Conservation (phyloP, 164 flowering plant species). For the Brasenia schreberi region DNA sequence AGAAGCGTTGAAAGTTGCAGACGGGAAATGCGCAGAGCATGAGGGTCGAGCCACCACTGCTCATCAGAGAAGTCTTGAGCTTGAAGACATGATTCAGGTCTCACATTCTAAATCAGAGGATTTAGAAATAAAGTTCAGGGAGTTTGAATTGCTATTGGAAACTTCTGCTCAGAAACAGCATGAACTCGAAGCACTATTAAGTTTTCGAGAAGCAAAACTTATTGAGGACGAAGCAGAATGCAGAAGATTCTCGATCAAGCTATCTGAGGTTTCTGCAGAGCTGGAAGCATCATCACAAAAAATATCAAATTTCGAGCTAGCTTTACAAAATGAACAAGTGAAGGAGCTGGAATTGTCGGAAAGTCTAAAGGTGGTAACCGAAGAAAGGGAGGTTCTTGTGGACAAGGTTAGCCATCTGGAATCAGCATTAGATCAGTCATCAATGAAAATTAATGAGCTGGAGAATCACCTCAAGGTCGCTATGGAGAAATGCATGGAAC, state of each 20-base stretch:
- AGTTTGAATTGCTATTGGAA: constrained; percentile 57
- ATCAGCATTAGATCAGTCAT: not conserved
- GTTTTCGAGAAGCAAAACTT: constrained; percentile 36
- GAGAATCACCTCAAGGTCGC: not conserved
- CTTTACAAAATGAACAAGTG: constrained; percentile 38
- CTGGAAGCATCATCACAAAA: constrained; percentile 43
- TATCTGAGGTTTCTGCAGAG: constrained; percentile 40
- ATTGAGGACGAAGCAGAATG: constrained; percentile 44
- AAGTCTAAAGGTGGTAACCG: constrained; percentile 22
- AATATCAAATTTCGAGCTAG: constrained; percentile 46
- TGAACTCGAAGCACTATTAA: constrained; percentile 72
- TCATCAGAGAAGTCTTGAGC: constrained; percentile 60
- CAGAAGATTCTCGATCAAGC: constrained; percentile 25
- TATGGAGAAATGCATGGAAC: not conserved
- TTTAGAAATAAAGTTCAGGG: constrained; percentile 42
- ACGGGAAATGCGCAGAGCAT: constrained; percentile 47
- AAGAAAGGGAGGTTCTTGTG: constrained; percentile 38
- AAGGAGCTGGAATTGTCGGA: constrained; percentile 55
- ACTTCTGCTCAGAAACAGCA: constrained; percentile 50
- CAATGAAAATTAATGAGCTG: not conserved
- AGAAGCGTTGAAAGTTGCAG: constrained; percentile 36
- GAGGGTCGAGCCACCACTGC: constrained; percentile 47
- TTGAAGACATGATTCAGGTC: constrained; percentile 55
- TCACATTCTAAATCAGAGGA: constrained; percentile 58
- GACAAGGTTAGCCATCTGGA: not conserved